phyloP scores from a whole-genome alignment of 257 asterid genomes.

The Solanum raphanifolium region DNA sequence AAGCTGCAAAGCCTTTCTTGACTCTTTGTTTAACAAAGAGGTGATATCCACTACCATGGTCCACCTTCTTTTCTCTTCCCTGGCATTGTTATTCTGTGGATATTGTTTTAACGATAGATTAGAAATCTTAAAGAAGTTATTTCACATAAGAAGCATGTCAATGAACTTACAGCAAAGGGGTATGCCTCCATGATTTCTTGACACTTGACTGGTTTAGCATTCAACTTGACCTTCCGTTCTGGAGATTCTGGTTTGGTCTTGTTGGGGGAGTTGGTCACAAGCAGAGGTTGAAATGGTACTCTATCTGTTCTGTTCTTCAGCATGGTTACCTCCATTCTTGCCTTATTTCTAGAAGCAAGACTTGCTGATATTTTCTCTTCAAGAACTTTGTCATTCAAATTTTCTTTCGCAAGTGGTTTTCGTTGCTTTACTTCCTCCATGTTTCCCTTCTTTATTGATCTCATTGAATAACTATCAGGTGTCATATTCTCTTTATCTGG shows the following conservation, averaged over 20 bases:
- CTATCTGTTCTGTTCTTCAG: constrained; percentile 28
- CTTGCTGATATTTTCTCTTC: constrained; percentile 18
- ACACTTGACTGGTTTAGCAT: neutral
- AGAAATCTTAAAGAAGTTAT: neutral
- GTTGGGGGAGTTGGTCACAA: constrained; percentile 15
- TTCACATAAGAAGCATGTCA: neutral
- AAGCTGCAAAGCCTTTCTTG: constrained; percentile 73
- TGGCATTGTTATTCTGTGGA: constrained; percentile 24
- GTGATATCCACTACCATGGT: constrained; percentile 58
- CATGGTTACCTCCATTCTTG: neutral
- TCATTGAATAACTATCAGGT: constrained; percentile 23
- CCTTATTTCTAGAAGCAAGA: constrained; percentile 13
- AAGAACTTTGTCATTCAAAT: constrained; percentile 13
- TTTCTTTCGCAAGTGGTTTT: constrained; percentile 3
- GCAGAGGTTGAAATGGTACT: constrained; percentile 42
- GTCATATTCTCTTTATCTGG: constrained; percentile 62
- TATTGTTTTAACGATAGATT: neutral
- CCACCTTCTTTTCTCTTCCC: constrained; percentile 37
- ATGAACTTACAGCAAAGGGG: constrained; percentile 4
- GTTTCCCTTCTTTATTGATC: constrained; percentile 19
- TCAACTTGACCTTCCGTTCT: constrained; percentile 3
- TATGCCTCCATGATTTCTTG: constrained; percentile 12
- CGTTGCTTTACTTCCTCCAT: neutral
- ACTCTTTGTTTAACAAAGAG: constrained; percentile 53
- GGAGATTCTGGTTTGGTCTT: constrained; percentile 24